These are phyloP conservation scores for Plectosphaerella plurivora DNA, from an alignment of 2,329 filamentous ascomycete species.

Conservation along the genomic window DNA sequence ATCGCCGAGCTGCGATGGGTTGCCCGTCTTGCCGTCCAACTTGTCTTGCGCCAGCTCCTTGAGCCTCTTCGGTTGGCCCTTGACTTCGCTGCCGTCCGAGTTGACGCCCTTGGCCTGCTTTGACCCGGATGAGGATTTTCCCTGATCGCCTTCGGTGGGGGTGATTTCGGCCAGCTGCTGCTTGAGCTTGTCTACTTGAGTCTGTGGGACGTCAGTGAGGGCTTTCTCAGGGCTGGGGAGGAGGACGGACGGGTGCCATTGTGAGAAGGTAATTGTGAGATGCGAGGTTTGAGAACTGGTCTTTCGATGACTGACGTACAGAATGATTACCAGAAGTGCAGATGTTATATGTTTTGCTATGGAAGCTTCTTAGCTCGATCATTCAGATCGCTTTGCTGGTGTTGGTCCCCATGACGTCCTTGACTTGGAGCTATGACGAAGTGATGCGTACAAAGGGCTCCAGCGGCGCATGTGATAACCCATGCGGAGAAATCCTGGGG, in stretches of 20 bases:
- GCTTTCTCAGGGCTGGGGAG: too few species aligned
- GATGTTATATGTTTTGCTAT: too few species aligned
- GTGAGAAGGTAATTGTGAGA: not conserved
- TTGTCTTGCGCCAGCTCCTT: slow-evolving; percentile 16
- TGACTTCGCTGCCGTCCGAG: slow-evolving; percentile 10
- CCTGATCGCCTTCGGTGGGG: slow-evolving; percentile 7
- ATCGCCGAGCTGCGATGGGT: slow-evolving; percentile 33
- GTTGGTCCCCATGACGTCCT: too few species aligned
- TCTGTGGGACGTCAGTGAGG: not conserved
- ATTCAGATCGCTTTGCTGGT: too few species aligned
- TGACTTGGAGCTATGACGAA: too few species aligned
- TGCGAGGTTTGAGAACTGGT: too few species aligned
- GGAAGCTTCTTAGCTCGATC: too few species aligned
- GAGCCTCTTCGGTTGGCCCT: slow-evolving; percentile 8
- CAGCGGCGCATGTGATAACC: too few species aligned
- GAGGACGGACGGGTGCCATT: not conserved
- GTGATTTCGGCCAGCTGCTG: slow-evolving; percentile 2
- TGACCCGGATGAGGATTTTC: not conserved
- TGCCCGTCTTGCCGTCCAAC: slow-evolving; percentile 21
- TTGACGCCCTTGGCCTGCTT: slow-evolving; percentile 4
- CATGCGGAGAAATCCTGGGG: too few species aligned
- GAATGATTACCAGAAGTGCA: too few species aligned
- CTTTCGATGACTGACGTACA: too few species aligned
- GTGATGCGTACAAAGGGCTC: too few species aligned
- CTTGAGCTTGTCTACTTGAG: not conserved